phyloP scores from a whole-genome alignment of 139 green algal genomes.

The Volvox reticuliferus region DNA sequence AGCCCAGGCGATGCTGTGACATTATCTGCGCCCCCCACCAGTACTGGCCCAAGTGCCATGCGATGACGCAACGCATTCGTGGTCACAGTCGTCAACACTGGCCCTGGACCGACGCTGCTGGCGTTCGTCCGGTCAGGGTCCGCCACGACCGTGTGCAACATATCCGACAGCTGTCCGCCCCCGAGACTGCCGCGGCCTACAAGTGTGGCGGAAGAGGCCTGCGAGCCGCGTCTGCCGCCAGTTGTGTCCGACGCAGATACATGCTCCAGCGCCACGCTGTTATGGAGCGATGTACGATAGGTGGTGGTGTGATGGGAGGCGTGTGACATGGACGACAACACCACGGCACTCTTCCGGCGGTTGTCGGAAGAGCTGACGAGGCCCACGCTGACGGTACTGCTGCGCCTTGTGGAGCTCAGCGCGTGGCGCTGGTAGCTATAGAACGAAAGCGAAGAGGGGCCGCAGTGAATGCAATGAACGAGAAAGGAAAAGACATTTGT shows the following conservation, averaged over 20 bases:
- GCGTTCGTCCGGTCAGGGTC: background rate
- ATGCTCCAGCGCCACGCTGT: constrained; percentile 1
- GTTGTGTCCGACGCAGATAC: background rate
- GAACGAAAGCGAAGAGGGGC: no score
- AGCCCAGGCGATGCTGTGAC: background rate
- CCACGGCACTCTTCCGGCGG: constrained; percentile 21
- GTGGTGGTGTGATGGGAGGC: constrained; percentile 19
- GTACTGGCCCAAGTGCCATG: background rate
- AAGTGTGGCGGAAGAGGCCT: background rate
- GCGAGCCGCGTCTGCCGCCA: background rate
- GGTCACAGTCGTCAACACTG: background rate
- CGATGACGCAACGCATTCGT: background rate
- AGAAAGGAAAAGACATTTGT: no score
- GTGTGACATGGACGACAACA: constrained; percentile 33
- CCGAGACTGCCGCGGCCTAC: background rate
- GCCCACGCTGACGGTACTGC: constrained; percentile 7
- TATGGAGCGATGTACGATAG: constrained; percentile 12
- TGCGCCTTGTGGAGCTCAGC: constrained; percentile 28
- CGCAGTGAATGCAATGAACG: no score
- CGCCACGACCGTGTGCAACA: background rate
- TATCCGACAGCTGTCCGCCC: background rate
- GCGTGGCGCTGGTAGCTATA: constrained; percentile 44
- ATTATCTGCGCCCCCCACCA: background rate
- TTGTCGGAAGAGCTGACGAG: constrained; percentile 17
- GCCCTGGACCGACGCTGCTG: background rate